Base-by-base conservation (phyloP, 495 filamentous ascomycete genomes). In the Hyaloscypha variabilis region DNA sequence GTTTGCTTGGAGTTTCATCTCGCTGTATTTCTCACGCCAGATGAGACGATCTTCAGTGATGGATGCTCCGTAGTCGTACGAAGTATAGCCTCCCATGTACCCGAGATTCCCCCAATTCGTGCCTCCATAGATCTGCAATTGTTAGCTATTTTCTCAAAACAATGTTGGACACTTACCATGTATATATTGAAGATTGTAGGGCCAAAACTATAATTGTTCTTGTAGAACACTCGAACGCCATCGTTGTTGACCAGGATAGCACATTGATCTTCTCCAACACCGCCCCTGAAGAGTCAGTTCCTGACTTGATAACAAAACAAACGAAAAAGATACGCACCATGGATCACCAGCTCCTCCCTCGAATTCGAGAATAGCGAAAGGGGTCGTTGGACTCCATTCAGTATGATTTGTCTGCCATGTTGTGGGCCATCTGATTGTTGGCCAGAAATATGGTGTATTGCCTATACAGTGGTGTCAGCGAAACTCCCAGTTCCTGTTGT, bases 71-170 rank as follows among this genome's bases (percentile, higher is more conserved):
- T 90, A 90, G 67, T 90, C 87, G 67, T 90, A 90, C 14, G 79
- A 83, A 3, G 87, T 87, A 69, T 88, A 88, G 13, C 83, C 84
- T 28, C 82, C 83, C 19, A 83, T 78, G 67, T 90, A 82, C 1
- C 90, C 90, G 31, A 94, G 73, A 69, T 94, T 93, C 13, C 91
- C 91, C 91, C 91, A 94, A 73, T 94, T 95, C 1, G 78, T 62
- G 55, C 78, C 79, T 36, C 74, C 72, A 53, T 79, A 74, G 25
- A 60, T 71, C 36, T 29, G 28, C 39, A 36, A 42, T 64, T 46
- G 34, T 34, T 28, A 28, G 51, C 42, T 72, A 71, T 6, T 58
- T 62, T 21, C 2, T 62, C 56, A n/a, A 28, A n/a, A n/a, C n/a
- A n/a, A n/a, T n/a, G 17, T 25, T 34, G 13, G 62, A 60, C 66